Evolutionary conservation across 495 filamentous ascomycete genomes (phyloP), one percentile per base, ranked within the genome.

Genomic region (Tuber magnatum): DNA sequence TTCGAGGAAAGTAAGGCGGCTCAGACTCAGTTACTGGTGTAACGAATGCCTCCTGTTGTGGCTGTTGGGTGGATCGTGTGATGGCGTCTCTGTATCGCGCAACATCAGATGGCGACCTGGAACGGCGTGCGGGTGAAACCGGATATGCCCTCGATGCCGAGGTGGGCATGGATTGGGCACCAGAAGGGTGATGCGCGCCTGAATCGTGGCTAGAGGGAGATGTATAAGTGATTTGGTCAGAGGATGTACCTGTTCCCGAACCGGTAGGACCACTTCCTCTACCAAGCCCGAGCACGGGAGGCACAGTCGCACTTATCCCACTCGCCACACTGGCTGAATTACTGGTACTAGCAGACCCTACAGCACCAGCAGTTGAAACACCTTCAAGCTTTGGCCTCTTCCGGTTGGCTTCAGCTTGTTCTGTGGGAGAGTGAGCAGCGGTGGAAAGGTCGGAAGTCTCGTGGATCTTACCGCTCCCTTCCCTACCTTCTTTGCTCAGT

Each of bases 401-500:
- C 32, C 80, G 79, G 41, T 80, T 80, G 46, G 71, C 69, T 78
- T 80, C 78, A 46, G 73, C 71, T 77, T 77, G 78, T 73, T 80
- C 77, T 78, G 72, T 71, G 72, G 74, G 48, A 75, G 72, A 76
- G 79, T 80, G 73, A 81, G 75, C 70, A 44, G 73, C 43, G 73
- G 68, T 73, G 46, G 76, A 70, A 72, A 46, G 68, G 28, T 73
- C 43, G 38, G 46, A 75, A 73, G 73, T 72, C 69, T 79, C 72
- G 42, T 46, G 65, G 32, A 48, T 74, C 77, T 79, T 77, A 79
- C 77, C 77, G 78, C 77, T 79, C 70, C 77, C 77, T 72, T 82
- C 81, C 71, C 76, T 82, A 78, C 84, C 83, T 79, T 83, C 81
- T 68, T 83, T 84, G 32, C 84, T 84, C 73, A 91, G 88, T 83